A percentile compares a stretch with the other conserved stretches of the same genome.
phyloP scores from a whole-genome alignment of 306 rosid species.

The Canavalia gladiata region DNA sequence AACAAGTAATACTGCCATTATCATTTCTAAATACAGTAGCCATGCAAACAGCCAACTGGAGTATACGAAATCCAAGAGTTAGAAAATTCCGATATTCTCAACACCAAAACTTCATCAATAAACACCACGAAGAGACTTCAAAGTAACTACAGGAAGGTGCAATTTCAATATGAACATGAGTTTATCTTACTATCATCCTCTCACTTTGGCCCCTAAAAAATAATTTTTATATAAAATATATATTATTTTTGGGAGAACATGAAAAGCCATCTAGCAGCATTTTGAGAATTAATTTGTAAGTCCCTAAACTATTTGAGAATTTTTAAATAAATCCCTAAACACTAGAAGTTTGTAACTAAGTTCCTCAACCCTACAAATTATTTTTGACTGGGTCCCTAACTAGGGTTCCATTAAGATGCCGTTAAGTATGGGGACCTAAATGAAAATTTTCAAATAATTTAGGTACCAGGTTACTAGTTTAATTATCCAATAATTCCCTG shows the following conservation, averaged over 20 bases:
- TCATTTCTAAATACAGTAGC: constrained; percentile 2
- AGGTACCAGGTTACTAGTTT: no score
- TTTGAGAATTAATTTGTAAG: neutral
- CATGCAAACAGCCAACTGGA: neutral
- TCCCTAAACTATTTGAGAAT: no score
- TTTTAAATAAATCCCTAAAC: no score
- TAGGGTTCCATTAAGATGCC: no score
- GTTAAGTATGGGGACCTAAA: no score
- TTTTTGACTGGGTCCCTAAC: no score
- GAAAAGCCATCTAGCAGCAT: constrained; percentile 5
- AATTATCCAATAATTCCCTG: no score
- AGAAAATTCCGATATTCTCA: neutral
- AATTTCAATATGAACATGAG: neutral
- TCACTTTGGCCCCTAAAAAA: neutral
- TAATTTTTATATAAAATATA: neutral
- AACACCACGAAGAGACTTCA: neutral
- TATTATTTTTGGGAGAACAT: neutral
- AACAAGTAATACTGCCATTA: constrained; percentile 1
- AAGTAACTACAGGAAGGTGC: neutral
- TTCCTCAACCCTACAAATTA: no score
- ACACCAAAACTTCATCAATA: neutral
- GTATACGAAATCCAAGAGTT: neutral
- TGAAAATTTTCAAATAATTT: no score
- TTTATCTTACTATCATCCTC: constrained; percentile 6
- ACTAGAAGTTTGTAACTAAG: no score